A percentile compares a stretch with the other conserved stretches of the same genome.
Evolutionary conservation across 2,329 filamentous ascomycete species (phyloP).

Genomic region (Trichophyton verrucosum): DNA sequence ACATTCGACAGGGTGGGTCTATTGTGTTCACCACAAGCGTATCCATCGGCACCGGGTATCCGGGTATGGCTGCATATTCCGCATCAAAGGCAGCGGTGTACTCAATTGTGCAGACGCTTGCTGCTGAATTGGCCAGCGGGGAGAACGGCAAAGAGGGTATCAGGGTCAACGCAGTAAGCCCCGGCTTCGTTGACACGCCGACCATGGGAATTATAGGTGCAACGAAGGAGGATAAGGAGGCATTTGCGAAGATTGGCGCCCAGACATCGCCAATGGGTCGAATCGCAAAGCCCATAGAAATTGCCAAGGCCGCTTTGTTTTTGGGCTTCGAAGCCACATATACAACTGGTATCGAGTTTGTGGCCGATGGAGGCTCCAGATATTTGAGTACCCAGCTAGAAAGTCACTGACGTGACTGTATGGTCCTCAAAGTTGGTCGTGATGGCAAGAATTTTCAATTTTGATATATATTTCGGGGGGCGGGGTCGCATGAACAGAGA

Average conservation of each 20-base stretch:
- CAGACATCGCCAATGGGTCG: constrained; percentile 8
- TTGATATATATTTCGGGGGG: too few species aligned
- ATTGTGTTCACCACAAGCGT: constrained; percentile 12
- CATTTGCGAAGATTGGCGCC: constrained; percentile 4
- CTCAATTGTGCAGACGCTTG: constrained; percentile 10
- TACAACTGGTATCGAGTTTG: constrained; percentile 11
- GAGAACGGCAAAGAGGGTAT: constrained; percentile 7
- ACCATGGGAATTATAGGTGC: constrained; percentile 10
- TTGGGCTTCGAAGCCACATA: constrained; percentile 13
- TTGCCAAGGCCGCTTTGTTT: constrained; percentile 11
- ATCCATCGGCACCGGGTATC: constrained; percentile 7
- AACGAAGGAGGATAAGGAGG: background rate
- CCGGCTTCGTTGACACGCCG: constrained; percentile 12
- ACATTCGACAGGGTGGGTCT: constrained; percentile 7
- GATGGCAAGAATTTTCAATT: background rate
- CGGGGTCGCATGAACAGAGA: background rate
- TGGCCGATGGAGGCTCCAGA: constrained; percentile 11
- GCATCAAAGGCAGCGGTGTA: constrained; percentile 11
- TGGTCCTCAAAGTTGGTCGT: background rate
- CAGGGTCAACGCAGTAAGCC: constrained; percentile 10
- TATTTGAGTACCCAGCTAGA: constrained; percentile 2
- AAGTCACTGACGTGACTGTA: background rate
- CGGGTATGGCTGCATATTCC: constrained; percentile 13
- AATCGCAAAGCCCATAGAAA: constrained; percentile 9
- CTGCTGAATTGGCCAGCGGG: constrained; percentile 7